Conservation (phyloP, 2,329 filamentous ascomycete genomes). For the Cladosporium phlei region DNA sequence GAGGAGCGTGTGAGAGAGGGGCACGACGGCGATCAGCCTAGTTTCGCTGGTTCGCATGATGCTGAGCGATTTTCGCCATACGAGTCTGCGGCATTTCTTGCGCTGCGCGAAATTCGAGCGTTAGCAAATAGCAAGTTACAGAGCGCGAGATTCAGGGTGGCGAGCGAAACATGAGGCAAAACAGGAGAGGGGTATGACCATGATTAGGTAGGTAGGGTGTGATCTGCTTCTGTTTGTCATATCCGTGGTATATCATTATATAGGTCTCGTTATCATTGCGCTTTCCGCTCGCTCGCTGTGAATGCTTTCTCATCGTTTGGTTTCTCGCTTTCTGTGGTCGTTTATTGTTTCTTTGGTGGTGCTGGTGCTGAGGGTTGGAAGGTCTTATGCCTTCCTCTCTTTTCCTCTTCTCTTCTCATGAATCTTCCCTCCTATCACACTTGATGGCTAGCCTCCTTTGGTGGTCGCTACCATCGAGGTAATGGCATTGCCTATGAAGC, state of each 20-base stretch:
- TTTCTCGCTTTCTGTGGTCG: not conserved
- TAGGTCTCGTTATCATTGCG: not conserved
- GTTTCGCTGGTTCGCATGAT: no score
- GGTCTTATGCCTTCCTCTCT: no score
- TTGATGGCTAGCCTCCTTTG: not conserved
- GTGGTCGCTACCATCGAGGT: not conserved
- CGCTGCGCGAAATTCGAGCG: not conserved
- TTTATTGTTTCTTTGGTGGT: not conserved
- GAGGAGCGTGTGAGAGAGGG: no score
- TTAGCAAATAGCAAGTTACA: not conserved
- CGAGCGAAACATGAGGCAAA: not conserved
- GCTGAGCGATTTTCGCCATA: no score
- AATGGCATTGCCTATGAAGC: slow-evolving; percentile 14
- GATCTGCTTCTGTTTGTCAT: not conserved
- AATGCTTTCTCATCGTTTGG: not conserved
- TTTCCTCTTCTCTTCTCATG: not conserved
- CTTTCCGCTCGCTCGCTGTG: not conserved
- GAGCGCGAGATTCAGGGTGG: not conserved
- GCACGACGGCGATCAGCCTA: no score
- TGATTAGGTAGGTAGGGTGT: not conserved
- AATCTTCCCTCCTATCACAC: not conserved
- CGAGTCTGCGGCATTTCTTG: no score
- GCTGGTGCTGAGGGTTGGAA: no score
- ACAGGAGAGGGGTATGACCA: not conserved
- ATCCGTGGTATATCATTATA: slow-evolving; percentile 1